A percentile compares a stretch with the other conserved stretches of the same genome.
Evolutionary conservation across 2,329 filamentous ascomycete genomes (phyloP).

Genomic region (Sclerotinia borealis): DNA sequence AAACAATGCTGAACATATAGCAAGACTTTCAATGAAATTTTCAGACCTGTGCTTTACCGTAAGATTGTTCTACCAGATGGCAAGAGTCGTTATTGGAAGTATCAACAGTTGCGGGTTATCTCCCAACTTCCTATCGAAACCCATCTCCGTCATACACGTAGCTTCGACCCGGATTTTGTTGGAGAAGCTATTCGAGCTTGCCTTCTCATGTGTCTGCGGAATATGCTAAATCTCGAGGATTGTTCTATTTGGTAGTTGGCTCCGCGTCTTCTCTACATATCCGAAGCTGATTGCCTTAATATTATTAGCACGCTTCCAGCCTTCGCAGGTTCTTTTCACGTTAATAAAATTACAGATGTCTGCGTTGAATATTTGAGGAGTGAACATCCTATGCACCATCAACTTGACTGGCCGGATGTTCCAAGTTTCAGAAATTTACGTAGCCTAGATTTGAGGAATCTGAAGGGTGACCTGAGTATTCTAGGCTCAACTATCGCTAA

Average conservation of each 20-base stretch:
- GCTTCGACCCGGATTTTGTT: not conserved
- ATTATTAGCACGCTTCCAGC: not conserved
- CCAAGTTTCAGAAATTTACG: not conserved
- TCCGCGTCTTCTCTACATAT: not conserved
- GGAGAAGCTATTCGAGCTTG: rapidly evolving
- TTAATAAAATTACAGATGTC: not conserved
- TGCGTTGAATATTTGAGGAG: not conserved
- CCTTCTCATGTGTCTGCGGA: not conserved
- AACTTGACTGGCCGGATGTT: not conserved
- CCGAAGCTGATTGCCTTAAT: not conserved
- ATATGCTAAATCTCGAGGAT: not conserved
- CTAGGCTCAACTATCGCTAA: not conserved
- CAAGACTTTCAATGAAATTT: constrained; percentile 3
- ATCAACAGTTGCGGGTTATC: not conserved
- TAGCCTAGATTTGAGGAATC: not conserved
- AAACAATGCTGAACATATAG: not conserved
- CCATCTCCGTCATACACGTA: not conserved
- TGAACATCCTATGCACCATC: rapidly evolving
- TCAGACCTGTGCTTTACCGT: constrained; percentile 2
- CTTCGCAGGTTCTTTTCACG: not conserved
- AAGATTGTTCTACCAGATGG: not conserved
- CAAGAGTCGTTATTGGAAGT: not conserved
- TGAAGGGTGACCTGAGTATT: not conserved
- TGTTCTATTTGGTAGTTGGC: not conserved
- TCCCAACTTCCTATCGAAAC: not conserved